Percentiles rank a stretch among this genome's conserved stretches.
phyloP scores from a whole-genome alignment of 129 eudicot genomes.

The Centaurea solstitialis region DNA sequence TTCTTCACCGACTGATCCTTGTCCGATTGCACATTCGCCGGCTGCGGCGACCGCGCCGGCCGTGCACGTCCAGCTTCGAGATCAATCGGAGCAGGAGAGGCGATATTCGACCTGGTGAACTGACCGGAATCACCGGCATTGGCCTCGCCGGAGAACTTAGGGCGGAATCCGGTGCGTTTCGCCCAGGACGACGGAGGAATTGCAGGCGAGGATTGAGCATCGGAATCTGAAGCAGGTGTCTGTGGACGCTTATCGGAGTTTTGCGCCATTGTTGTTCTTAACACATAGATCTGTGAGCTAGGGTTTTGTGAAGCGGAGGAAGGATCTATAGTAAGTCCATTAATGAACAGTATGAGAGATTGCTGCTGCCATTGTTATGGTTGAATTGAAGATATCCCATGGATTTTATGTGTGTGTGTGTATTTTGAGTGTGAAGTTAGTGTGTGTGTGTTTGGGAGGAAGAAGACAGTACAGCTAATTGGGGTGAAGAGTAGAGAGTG shows the following conservation, averaged over 20 bases:
- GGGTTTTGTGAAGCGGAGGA: slow-evolving; percentile 15
- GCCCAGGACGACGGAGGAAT: slow-evolving; percentile 85
- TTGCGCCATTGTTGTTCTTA: slow-evolving; percentile 37
- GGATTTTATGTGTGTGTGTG: background rate
- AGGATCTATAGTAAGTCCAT: background rate
- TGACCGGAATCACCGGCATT: slow-evolving; percentile 58
- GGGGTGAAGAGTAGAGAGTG: background rate
- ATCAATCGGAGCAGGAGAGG: slow-evolving; percentile 30
- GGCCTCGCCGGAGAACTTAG: slow-evolving; percentile 85
- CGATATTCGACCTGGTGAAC: slow-evolving; percentile 35
- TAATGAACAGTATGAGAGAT: slow-evolving; percentile 5
- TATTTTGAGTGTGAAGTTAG: background rate
- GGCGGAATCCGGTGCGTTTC: slow-evolving; percentile 73
- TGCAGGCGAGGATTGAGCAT: slow-evolving; percentile 53
- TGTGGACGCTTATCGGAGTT: slow-evolving; percentile 56
- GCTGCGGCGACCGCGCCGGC: slow-evolving; percentile 26
- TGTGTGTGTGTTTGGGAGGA: slow-evolving; percentile 17
- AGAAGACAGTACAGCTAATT: background rate
- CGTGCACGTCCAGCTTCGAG: slow-evolving; percentile 57
- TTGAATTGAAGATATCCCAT: slow-evolving; percentile 9
- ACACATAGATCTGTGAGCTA: background rate
- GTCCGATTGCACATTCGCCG: slow-evolving; percentile 1
- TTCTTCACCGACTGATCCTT: slow-evolving; percentile 43
- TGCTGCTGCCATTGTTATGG: background rate
- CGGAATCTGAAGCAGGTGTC: slow-evolving; percentile 64